Base-by-base conservation (phyloP, 768 basidiomycete genomes). In the Leccinum olivaceopallidum region DNA sequence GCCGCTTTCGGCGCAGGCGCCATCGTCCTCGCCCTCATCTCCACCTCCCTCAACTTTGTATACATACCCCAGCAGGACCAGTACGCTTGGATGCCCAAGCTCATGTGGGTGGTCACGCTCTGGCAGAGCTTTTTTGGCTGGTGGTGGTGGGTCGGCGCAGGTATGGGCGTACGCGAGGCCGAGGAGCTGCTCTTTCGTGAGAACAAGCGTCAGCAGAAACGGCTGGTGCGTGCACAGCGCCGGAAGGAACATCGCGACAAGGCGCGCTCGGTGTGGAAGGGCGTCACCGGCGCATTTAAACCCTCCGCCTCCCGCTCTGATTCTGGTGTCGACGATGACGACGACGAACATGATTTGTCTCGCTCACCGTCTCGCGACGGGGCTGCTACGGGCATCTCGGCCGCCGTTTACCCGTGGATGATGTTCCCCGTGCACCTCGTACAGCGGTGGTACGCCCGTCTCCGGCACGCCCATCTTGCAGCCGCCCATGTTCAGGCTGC, bases 81-180 rank as follows among this genome's bases (percentile, higher is more conserved):
- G 66, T 91, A 92, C 63, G 78, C 85, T n/a, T 98, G 97, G 97
- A 81, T 98, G 59, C 92, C 94, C 1, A 85, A 88, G 24, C 80
- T 98, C 56, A 85, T 94, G 75, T 95, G 94, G 86, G 88, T 90
- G 8, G 86, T 97, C 55, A 85, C 98, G 12, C 83, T 98, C 20
- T 99, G 97, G 97, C 97, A 99, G 80, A 93, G 86, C 74, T 96
- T 95, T 75, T 75, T 97, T 22, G 94, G 92, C 0, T 98, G 94
- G 93, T 98, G 95, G 95, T 98, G 95, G 95, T 98, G 94, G 94
- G 94, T 94, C 14, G 95, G 95, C n/a, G 86, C 90, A 2, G 90
- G 94, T 6, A 92, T 90, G 80, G 91, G 88, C 9, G 81, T 87
- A 4, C 80, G 83, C 30, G 88, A 89, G 63, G 80, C 92, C 53